Evolutionary conservation across 2,329 filamentous ascomycete species (phyloP), one percentile per base, ranked within the genome.

Genomic region (Neonectria magnoliae): DNA sequence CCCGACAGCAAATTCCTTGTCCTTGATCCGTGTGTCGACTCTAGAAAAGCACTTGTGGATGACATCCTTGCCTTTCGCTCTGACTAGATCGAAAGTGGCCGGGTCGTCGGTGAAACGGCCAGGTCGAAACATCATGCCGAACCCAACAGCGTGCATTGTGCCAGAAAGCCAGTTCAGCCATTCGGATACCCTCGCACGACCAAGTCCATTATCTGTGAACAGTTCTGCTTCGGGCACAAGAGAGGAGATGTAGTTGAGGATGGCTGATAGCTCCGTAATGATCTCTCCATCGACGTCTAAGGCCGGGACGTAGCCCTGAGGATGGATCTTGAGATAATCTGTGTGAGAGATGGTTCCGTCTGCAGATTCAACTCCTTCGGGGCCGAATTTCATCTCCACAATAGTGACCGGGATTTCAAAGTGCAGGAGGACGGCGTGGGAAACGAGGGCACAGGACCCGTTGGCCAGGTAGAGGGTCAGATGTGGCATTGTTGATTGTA

Each of bases 81-180:
- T 50, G 8, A 73, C 51, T 0, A 25, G 27, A 1, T 63, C 48
- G 1, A 62, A 57, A 1, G 18, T 14, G 0, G 59, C 52, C 7
- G 67, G 22, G 1, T 72, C 72, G 14, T 74, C 68, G 0, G 64
- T 72, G 55, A 75, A 80, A 1, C 78, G 67, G 1, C 31, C 45
- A 0, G 78, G 77, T 9, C 72, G 68, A 6, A 70, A 60, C 2
- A 67, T 54, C 33, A 73, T 72, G 6, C 60, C 75, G 22, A 72
- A 78, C 0, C 72, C 78, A 11, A 67, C 14, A 4, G 68, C 65
- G 41, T 81, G 79, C 4, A 79, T 54, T 1, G 75, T 76, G 0
- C 75, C 76, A 2, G 76, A 76, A 1, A 81, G 63, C 68, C 74
- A 80, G 2, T 63, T 65, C 16, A 77, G 41, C 79, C 79, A 81